Evolutionary conservation across 192 early-diverging fungal genomes (phyloP), one percentile per base, ranked within the genome.

Genomic region (Thoreauomyces humboldtii): DNA sequence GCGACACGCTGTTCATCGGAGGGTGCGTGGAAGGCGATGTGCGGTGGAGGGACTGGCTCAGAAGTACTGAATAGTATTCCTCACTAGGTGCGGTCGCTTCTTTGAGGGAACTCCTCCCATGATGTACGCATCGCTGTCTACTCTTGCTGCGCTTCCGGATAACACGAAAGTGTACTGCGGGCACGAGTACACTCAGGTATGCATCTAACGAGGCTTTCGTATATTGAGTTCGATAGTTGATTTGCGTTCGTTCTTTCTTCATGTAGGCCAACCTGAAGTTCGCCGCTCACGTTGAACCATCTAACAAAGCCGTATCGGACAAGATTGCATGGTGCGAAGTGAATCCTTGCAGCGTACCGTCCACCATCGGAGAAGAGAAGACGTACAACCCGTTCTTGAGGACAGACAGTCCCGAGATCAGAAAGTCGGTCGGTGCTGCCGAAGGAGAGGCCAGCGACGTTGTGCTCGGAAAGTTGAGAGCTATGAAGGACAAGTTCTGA

Each of bases 321-420:
- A 92, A 92, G 72, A 75, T 86, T n/a, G 70, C 73, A 36, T 88
- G 87, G 84, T 75, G 75, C 50, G 55, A 77, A 43, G 32, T 12
- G 7, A 57, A 48, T 25, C 31, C 31, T 14, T 72, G 73, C 21
- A 95, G 93, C 0, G 86, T 98, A 31, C 94, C 96, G 4, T 91
- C 90, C 19, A 91, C 91, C 7, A 91, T 98, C 66, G 91, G 80
- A n/a, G 89, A 92, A 37, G 95, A 98, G 56, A 73, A 84, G 47
- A 69, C 78, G 28, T 88, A 84, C 59, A 98, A 98, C 54, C 93
- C 93, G 17, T 98, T 98, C 56, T 82, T 98, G 80, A 80, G 94
- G 22, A 88, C 92, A 31, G 73, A 85, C 61, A 19, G 33, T 5
- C 41, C 36, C 3, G 32, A 9, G 0, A 51, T 82, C n/a, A 48